phyloP scores from a whole-genome alignment of 768 basidiomycete species.

The Kwoniella pini region DNA sequence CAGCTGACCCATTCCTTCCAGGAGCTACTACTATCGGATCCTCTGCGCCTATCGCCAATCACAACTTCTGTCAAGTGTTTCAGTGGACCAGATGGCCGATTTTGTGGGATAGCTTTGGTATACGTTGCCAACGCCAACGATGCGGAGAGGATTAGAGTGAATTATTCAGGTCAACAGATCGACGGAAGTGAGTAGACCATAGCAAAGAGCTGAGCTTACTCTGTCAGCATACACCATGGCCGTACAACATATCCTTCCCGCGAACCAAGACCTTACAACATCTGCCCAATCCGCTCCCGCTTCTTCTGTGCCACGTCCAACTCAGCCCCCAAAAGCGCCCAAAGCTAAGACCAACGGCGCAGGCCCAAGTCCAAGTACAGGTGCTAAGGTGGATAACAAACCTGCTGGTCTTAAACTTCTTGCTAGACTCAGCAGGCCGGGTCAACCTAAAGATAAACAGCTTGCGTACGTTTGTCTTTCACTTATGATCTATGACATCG shows the following conservation, averaged over 20 bases:
- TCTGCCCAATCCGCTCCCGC: constrained; percentile 3
- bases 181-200: constrained; percentile 33
- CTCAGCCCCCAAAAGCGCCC: constrained; percentile 2
- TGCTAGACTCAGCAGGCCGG: constrained; percentile 31
- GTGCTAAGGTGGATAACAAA: constrained; percentile 18
- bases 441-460: constrained; percentile 31
- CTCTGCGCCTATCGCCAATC: constrained; percentile 21
- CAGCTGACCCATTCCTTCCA: constrained; percentile 6
- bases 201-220: constrained; percentile 9
- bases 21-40: constrained; percentile 34
- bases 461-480: constrained; percentile 28
- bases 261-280: constrained; percentile 28
- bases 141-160: constrained; percentile 33
- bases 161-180: constrained; percentile 38
- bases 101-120: constrained; percentile 32
- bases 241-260: constrained; percentile 38
- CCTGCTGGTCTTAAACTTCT: constrained; percentile 39
- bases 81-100: constrained; percentile 19
- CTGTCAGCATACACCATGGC: constrained; percentile 27
- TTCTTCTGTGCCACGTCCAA: not conserved
- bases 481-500: not conserved
- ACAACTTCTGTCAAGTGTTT: constrained; percentile 28
- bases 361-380: no score
- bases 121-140: constrained; percentile 28
- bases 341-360: constrained; percentile 2